phyloP scores from a whole-genome alignment of 2,329 filamentous ascomycete species.

The Exserohilum rostratum region DNA sequence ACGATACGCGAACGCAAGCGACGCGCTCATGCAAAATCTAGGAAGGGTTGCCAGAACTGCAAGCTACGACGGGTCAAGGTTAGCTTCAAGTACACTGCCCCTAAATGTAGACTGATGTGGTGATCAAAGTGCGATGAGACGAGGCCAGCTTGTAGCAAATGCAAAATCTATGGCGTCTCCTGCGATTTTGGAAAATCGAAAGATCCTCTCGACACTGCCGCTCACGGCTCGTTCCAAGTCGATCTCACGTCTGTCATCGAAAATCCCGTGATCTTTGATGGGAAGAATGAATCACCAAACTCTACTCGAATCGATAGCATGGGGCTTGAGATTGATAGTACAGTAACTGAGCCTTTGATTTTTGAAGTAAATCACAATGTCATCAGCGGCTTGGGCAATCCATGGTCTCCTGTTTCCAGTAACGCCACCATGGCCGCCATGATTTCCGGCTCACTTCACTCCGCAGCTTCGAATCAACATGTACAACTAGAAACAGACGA shows the following conservation, averaged over 20 bases:
- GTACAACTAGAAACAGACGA: not conserved
- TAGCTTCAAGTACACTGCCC: constrained; percentile 16
- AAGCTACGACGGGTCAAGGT: constrained; percentile 62
- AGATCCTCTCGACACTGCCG: not conserved
- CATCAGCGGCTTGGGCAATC: not conserved
- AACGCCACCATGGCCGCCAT: constrained; percentile 21
- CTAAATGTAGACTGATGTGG: not conserved
- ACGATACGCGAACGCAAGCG: constrained; percentile 26
- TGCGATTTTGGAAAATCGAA: constrained; percentile 49
- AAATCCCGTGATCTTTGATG: not conserved
- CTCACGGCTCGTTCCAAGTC: not conserved
- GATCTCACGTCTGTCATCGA: not conserved
- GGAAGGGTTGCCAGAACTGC: constrained; percentile 62
- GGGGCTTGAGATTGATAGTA: not conserved
- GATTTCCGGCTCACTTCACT: constrained; percentile 19
- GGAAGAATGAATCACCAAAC: not conserved
- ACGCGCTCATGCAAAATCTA: constrained; percentile 59
- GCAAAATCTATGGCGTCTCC: constrained; percentile 54
- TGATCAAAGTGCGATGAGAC: constrained; percentile 59
- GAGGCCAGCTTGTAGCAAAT: constrained; percentile 58
- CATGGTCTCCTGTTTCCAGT: constrained; percentile 16
- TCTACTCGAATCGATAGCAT: not conserved
- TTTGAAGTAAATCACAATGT: not conserved
- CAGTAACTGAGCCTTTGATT: not conserved
- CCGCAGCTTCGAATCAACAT: not conserved